A percentile compares a stretch with the other conserved stretches of the same genome.
Conservation (phyloP, 371 early-diverging fungal species). For the Homolaphlyctis polyrhiza region DNA sequence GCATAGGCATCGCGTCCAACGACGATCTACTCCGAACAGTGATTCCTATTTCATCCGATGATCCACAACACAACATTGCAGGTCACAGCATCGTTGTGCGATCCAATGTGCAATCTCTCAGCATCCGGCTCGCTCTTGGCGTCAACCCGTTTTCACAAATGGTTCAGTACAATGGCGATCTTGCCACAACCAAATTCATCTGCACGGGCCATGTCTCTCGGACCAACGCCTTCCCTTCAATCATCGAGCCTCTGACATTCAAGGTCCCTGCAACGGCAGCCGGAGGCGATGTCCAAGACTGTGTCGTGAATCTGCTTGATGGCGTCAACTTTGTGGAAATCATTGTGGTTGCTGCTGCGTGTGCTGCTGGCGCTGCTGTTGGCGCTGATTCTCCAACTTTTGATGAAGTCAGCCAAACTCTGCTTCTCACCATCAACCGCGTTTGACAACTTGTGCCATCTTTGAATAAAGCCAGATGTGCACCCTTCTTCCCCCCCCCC, state of each 20-base stretch:
- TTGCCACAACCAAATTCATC: slow-evolving; percentile 2
- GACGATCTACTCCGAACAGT: slow-evolving; percentile 16
- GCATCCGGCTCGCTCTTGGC: slow-evolving; percentile 17
- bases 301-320: slow-evolving; percentile 8
- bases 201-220: slow-evolving; percentile 3
- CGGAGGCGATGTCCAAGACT: slow-evolving; percentile 9
- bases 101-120: slow-evolving; percentile 10
- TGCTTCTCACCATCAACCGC: neutral
- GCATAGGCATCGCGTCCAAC: slow-evolving; percentile 19
- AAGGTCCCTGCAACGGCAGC: slow-evolving; percentile 1
- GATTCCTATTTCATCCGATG: slow-evolving; percentile 12
- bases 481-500: too few species aligned
- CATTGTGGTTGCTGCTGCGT: slow-evolving; percentile 1
- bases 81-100: slow-evolving; percentile 3
- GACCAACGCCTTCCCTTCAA: neutral
- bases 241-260: slow-evolving; percentile 5
- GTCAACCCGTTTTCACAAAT: neutral
- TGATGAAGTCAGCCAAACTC: neutral
- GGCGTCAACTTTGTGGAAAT: slow-evolving; percentile 19
- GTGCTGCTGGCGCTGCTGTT: neutral
- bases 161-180: neutral
- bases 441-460: too few species aligned
- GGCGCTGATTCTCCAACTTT: neutral
- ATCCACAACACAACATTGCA: neutral
- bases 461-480: too few species aligned